These are phyloP conservation scores for Collybia mongolica DNA, from an alignment of 768 basidiomycete genomes.

Conservation along the genomic window DNA sequence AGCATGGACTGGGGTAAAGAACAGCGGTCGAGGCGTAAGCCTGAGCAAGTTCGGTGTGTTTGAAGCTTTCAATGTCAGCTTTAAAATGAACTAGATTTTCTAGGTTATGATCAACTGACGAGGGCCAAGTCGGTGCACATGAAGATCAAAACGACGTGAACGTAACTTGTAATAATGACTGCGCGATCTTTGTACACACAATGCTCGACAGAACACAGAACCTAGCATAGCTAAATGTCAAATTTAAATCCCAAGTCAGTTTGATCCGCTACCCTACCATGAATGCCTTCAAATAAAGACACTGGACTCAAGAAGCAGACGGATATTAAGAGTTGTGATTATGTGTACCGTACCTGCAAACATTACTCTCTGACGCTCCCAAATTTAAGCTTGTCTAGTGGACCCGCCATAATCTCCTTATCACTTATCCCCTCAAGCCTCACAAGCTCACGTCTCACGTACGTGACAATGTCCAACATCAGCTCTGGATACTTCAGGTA, in stretches of 20 bases:
- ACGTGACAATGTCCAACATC: slow-evolving; percentile 68
- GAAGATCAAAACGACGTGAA: slow-evolving; percentile 61
- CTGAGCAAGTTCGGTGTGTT: slow-evolving; percentile 83
- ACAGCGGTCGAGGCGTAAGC: slow-evolving; percentile 90
- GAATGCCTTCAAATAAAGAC: too few relatives aligned
- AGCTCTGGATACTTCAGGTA: slow-evolving; percentile 75
- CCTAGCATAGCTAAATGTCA: too few relatives aligned
- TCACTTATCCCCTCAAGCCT: slow-evolving; percentile 59
- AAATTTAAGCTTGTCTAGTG: slow-evolving; percentile 38
- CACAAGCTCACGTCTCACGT: slow-evolving; percentile 69
- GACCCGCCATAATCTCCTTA: slow-evolving; percentile 38
- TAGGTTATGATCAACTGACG: slow-evolving; percentile 86
- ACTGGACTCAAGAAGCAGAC: neutral
- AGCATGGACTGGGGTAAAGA: slow-evolving; percentile 92
- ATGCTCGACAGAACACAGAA: too few relatives aligned
- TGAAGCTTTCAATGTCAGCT: neutral
- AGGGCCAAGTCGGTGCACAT: slow-evolving; percentile 79
- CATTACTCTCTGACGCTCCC: slow-evolving; percentile 23
- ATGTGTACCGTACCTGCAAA: neutral
- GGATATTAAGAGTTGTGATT: neutral
- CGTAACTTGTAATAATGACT: slow-evolving; percentile 10
- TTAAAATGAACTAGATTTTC: neutral
- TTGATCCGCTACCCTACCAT: too few relatives aligned
- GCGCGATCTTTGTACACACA: neutral
- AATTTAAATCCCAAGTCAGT: too few relatives aligned